Evolutionary conservation across 2,329 filamentous ascomycete genomes (phyloP), one percentile per base, ranked within the genome.

Genomic region (Hortaea sp.): DNA sequence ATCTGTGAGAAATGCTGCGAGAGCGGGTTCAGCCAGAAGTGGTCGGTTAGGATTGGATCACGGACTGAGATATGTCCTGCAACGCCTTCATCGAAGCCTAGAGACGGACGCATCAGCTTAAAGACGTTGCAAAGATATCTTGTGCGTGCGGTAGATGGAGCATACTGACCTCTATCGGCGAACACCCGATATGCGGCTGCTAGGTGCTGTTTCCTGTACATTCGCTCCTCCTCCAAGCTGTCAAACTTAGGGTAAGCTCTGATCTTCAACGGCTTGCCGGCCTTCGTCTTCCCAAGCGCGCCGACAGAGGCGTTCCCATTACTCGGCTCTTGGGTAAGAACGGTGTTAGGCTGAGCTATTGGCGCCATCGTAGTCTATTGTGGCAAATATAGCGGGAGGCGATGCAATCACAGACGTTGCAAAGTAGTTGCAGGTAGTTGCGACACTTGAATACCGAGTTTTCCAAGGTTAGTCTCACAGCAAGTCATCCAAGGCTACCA

Each of bases 261-360:
- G 27, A 75, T 69, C 50, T 67, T 70, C 31, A 75, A 61, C 7
- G 64, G 63, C 50, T 66, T 67, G 13, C 72, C 73, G 1, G 62
- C 66, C 7, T 62, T 66, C 0, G 70, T 73, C 50, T 65, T 67
- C 4, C 72, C 73, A 41, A 73, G 62, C 4, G 72, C 69, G 29
- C 67, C 67, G 4, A 72, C 65, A 1, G 57, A 61, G 35, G 63
- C 65, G 55, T 74, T 74, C 29, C 60, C 61, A 29, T 20, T 20
- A 20, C 20, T 20, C 20, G 20, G 20, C 20, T 20, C 20, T 20
- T 20, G 20, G 20, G 2, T 20, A 20, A 20, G 20, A 20, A 20
- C 20, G 20, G 20, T 20, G 20, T 20, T 20, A 20, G 32, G n/a
- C n/a, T 35, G 32, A 35, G 32, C 32, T 35, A 35, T 35, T 4